A percentile compares a stretch with the other conserved stretches of the same genome.
phyloP scores from a whole-genome alignment of 1,284 basidiomycete species.

The Ustilago shanxiensis region DNA sequence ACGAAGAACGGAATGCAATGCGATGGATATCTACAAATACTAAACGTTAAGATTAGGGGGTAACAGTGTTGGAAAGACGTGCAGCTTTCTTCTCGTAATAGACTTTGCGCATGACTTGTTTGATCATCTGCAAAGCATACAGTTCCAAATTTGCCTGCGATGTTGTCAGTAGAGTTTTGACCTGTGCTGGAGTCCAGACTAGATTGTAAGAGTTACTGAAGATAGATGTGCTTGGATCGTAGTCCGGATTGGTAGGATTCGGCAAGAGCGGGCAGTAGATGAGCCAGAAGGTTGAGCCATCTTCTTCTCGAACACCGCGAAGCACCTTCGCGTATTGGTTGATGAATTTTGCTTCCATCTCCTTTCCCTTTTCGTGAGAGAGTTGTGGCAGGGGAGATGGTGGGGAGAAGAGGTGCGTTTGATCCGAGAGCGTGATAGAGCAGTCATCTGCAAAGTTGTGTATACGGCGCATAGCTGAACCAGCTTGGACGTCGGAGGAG shows the following conservation, averaged over 20 bases:
- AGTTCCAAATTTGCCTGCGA: constrained; percentile 54
- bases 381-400: background rate
- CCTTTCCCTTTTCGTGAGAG: background rate
- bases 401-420: constrained; percentile 23
- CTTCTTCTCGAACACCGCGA: constrained; percentile 20
- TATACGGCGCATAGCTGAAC: constrained; percentile 58
- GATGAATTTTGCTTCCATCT: constrained; percentile 40
- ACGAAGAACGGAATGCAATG: background rate
- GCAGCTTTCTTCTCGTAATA: constrained; percentile 49
- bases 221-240: constrained; percentile 57
- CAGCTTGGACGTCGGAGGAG: constrained; percentile 66
- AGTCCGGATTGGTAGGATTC: constrained; percentile 50
- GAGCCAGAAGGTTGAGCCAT: constrained; percentile 40
- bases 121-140: constrained; percentile 45
- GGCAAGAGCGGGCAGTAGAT: constrained; percentile 66
- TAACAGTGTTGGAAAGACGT: constrained; percentile 10
- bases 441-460: constrained; percentile 63
- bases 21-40: background rate
- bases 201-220: constrained; percentile 68
- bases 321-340: constrained; percentile 48
- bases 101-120: constrained; percentile 35
- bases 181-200: constrained; percentile 65
- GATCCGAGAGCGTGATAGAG: constrained; percentile 34
- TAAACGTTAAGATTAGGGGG: background rate
- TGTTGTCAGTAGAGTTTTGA: constrained; percentile 54